These are phyloP conservation scores for Singerocomus inundabilis DNA, from an alignment of 1,284 basidiomycete genomes.

Conservation along the genomic window DNA sequence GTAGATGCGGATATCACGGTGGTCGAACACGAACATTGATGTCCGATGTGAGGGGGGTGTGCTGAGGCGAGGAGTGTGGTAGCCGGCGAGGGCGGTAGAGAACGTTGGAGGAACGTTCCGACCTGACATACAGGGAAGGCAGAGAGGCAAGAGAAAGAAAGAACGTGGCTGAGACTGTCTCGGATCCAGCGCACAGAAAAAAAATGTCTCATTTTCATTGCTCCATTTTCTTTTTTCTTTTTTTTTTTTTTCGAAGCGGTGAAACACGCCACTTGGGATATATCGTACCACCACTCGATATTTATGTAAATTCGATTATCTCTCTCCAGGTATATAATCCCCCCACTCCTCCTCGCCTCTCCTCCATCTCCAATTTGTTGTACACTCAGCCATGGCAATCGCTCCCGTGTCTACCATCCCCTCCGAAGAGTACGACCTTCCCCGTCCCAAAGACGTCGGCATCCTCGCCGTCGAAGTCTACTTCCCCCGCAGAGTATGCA, in stretches of 20 bases:
- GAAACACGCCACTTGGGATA: slow-evolving; percentile 29
- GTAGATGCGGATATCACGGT: neutral
- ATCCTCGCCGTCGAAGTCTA: slow-evolving; percentile 92
- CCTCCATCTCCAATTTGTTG: neutral
- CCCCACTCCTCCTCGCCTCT: neutral
- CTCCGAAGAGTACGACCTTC: slow-evolving; percentile 19
- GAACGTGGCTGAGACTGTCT: neutral
- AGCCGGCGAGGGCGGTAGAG: slow-evolving; percentile 1
- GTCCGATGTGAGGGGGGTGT: too few species aligned
- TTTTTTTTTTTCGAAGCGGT: slow-evolving; percentile 5
- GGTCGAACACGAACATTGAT: neutral
- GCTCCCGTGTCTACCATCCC: slow-evolving; percentile 10
- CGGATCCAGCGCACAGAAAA: neutral
- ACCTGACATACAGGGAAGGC: too few species aligned
- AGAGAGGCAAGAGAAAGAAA: too few species aligned
- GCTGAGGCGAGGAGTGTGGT: too few species aligned
- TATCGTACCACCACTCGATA: slow-evolving; percentile 29
- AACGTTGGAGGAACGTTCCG: slow-evolving; percentile 7
- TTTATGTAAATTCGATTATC: slow-evolving; percentile 25
- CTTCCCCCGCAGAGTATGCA: slow-evolving; percentile 84
- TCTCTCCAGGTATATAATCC: slow-evolving; percentile 24
- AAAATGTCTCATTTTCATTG: slow-evolving; percentile 1
- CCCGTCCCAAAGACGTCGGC: slow-evolving; percentile 88
- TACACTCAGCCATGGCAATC: slow-evolving; percentile 19
- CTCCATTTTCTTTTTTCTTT: neutral